Evolutionary conservation across 345 rosid species (phyloP), one percentile per base, ranked within the genome.

Genomic region (Rubroshorea leprosula): DNA sequence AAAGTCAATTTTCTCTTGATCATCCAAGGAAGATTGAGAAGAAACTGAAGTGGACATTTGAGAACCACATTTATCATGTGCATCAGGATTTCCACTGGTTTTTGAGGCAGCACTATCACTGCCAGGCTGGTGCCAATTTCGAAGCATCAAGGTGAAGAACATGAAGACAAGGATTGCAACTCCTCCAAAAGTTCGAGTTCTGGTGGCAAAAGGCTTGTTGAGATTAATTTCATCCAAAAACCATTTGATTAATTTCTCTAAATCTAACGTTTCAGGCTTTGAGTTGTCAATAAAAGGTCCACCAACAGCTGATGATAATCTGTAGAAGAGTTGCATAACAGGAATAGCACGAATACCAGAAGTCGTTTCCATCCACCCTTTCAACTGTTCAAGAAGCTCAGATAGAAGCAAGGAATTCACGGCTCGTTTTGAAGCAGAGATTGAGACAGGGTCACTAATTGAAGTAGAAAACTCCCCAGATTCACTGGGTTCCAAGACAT

Each of bases 71-170:
- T 80, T 85, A 69, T 92, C 98, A 70, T 73, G 82, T 19, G 71
- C 57, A 26, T 86, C 87, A 20, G 74, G 48, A 70, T 55, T 74
- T 68, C 80, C 94, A 35, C 79, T 62, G 52, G 79, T 56, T 70
- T 76, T 83, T 51, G 78, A 58, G 55, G 60, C 56, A 71, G 83
- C 69, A 65, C 74, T 49, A 71, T 85, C 95, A 57, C 77, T 79
- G 48, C 97, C 97, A 63, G 99, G 99, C 67, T 89, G 99, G 61
- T 93, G 96, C 99, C 99, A 93, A 67, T 91, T 93, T 59, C 97
- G 91, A 51, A 93, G 97, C 97, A 93, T 93, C 85, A 93, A 74
- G 57, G 99, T 93, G 79, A 89, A 87, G 74, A 93, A 93, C 99
- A 89, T 89, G 72, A 93, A 93, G 61, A 93, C 85, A 71, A 93